Conservation (phyloP, 805 yeast genomes). For the Kurtzmaniella cleridarum region DNA sequence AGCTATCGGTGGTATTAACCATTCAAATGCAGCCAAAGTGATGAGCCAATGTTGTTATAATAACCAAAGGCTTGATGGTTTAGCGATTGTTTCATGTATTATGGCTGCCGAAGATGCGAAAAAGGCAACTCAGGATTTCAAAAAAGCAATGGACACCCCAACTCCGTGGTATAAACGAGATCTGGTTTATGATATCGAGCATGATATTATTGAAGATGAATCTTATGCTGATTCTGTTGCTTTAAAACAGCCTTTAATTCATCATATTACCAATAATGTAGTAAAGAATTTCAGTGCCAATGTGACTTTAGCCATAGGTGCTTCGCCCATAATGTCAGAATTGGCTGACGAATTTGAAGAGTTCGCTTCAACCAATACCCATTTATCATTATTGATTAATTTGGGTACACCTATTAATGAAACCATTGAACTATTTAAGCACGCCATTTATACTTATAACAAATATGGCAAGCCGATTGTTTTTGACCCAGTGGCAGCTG, state of each 20-base stretch:
- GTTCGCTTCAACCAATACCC: constrained; percentile 47
- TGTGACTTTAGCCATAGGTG: constrained; percentile 77
- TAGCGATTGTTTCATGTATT: constrained; percentile 83
- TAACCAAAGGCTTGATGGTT: constrained; percentile 61
- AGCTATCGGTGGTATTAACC: constrained; percentile 76
- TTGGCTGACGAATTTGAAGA: constrained; percentile 61
- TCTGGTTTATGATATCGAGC: too few species aligned
- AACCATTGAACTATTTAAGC: constrained; percentile 36
- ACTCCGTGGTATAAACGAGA: constrained; percentile 7
- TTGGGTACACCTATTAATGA: constrained; percentile 64
- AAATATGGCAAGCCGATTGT: constrained; percentile 54
- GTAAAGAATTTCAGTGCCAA: constrained; percentile 87
- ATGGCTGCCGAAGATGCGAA: constrained; percentile 60
- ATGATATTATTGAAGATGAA: neutral
- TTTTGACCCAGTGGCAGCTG: constrained; percentile 91
- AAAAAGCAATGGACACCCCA: constrained; percentile 21
- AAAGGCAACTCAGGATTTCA: constrained; percentile 40
- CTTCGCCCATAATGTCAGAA: constrained; percentile 87
- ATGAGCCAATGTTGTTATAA: constrained; percentile 43
- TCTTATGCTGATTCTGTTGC: constrained; percentile 13
- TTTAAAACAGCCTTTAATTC: constrained; percentile 56
- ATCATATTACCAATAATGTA: constrained; percentile 85
- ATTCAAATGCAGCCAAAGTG: constrained; percentile 54
- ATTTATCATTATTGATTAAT: constrained; percentile 58
- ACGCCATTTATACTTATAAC: constrained; percentile 59